A percentile compares a stretch with the other conserved stretches of the same genome.
Evolutionary conservation across 2,329 filamentous ascomycete genomes (phyloP).

Genomic region (Aspergillus sclerotialis): DNA sequence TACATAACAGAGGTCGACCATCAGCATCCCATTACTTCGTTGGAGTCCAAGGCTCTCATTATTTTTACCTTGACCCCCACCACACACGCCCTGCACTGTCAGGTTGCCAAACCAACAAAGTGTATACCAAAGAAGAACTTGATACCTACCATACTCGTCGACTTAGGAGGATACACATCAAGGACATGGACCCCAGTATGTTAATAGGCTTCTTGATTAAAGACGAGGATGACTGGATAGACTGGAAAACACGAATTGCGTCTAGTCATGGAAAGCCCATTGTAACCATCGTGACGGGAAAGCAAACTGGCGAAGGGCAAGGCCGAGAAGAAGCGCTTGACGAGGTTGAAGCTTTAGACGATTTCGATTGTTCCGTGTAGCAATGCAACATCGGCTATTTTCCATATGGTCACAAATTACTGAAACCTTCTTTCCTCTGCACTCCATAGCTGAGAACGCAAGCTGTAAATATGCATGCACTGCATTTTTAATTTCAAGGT

Average conservation of each 20-base stretch:
- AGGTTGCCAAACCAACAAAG: slow-evolving; percentile 45
- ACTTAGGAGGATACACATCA: slow-evolving; percentile 71
- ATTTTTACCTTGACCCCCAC: slow-evolving; percentile 96
- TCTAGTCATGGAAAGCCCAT: slow-evolving; percentile 75
- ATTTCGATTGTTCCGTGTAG: slow-evolving; percentile 39
- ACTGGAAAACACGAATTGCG: slow-evolving; percentile 71
- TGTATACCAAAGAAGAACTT: slow-evolving; percentile 63
- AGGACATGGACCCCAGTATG: slow-evolving; percentile 98
- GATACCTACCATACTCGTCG: slow-evolving; percentile 82
- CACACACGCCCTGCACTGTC: slow-evolving; percentile 70
- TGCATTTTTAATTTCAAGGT: slow-evolving; percentile 5
- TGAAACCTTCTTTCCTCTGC: too few species aligned
- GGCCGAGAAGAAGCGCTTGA: slow-evolving; percentile 72
- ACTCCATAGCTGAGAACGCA: too few species aligned
- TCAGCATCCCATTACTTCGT: slow-evolving; percentile 80
- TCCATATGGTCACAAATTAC: too few species aligned
- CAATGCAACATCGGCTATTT: too few species aligned
- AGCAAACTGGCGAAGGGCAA: slow-evolving; percentile 44
- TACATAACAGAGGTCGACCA: slow-evolving; percentile 65
- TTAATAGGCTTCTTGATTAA: slow-evolving; percentile 85
- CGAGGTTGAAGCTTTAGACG: slow-evolving; percentile 83
- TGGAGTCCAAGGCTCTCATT: slow-evolving; percentile 63
- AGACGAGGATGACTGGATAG: slow-evolving; percentile 72
- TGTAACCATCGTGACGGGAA: slow-evolving; percentile 70
- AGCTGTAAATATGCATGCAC: neutral